Evolutionary conservation across 1,284 basidiomycete genomes (phyloP).

Genomic region (Jaminaea rosea): DNA sequence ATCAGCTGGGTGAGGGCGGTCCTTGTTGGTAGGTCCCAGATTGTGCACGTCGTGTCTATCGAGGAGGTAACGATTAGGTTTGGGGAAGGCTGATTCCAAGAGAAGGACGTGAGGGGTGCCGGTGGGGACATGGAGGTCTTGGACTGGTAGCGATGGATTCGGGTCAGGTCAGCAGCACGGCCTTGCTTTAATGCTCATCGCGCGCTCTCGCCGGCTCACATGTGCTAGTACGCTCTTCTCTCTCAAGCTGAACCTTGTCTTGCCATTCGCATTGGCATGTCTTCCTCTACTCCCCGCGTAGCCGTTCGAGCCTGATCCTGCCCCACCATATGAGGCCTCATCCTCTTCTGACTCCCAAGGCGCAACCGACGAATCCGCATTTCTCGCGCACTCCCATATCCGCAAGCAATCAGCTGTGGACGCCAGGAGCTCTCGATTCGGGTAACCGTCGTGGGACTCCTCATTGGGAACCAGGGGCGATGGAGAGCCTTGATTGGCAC

Average conservation of each 20-base stretch:
- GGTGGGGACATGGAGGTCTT: conserved; percentile 41
- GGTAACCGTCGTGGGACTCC: conserved; percentile 19
- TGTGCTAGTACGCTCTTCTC: conserved; percentile 44
- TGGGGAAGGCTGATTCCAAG: conserved; percentile 45
- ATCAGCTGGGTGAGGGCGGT: conserved; percentile 82
- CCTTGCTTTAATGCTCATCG: not conserved
- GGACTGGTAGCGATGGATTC: conserved; percentile 14
- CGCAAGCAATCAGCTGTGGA: conserved; percentile 44
- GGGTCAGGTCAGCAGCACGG: not conserved
- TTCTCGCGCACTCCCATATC: conserved; percentile 32
- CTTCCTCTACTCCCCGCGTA: not conserved
- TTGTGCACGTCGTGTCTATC: conserved; percentile 52
- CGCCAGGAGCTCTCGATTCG: conserved; percentile 41
- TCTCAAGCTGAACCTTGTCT: conserved; percentile 25
- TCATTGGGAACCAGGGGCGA: not conserved
- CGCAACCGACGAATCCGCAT: conserved; percentile 3
- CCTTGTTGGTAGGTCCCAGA: conserved; percentile 85
- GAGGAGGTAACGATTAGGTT: conserved; percentile 53
- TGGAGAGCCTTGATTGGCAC: conserved; percentile 12
- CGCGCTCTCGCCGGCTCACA: conserved; percentile 10
- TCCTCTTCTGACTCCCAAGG: conserved; percentile 5
- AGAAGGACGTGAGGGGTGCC: conserved; percentile 45
- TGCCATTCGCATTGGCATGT: not conserved
- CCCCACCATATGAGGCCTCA: not conserved
- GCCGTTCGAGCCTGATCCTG: not conserved